phyloP scores from a whole-genome alignment of 768 basidiomycete genomes.

The Rubroboletus satanas region DNA sequence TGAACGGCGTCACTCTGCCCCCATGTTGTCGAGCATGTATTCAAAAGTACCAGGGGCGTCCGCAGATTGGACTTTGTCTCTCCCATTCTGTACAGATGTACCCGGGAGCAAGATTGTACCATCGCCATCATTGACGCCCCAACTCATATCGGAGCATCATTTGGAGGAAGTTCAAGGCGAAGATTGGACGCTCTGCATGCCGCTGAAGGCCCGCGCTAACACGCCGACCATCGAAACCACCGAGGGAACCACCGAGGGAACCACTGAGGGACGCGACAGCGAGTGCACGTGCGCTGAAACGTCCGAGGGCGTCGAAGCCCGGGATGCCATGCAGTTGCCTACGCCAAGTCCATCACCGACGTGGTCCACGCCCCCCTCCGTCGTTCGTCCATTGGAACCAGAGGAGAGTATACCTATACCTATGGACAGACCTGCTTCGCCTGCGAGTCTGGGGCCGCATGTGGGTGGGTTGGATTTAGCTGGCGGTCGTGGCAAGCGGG shows the following conservation, averaged over 20 bases:
- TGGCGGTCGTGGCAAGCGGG: conserved; percentile 30
- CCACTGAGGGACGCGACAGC: no score
- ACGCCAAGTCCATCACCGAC: conserved; percentile 30
- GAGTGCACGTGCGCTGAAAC: conserved; percentile 4
- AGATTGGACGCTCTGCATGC: conserved; percentile 34
- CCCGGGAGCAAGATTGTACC: conserved; percentile 21
- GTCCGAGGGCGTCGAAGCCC: neutral
- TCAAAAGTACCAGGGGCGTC: neutral
- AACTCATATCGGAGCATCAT: neutral
- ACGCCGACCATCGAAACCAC: neutral
- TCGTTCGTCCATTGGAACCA: conserved; percentile 1
- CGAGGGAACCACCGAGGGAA: conserved; percentile 2
- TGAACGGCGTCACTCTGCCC: conserved; percentile 32
- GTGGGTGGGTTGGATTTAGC: conserved; percentile 29
- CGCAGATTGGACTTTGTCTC: conserved; percentile 30
- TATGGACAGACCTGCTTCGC: conserved; percentile 14
- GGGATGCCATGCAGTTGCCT: conserved; percentile 16
- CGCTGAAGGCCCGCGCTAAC: conserved; percentile 16
- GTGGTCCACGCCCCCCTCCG: conserved; percentile 1
- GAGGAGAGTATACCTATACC: neutral
- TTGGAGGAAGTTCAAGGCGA: conserved; percentile 17
- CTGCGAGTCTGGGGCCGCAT: conserved; percentile 25
- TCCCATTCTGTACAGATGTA: conserved; percentile 28
- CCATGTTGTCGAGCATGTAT: conserved; percentile 15
- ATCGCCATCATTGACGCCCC: neutral